Base-by-base conservation (phyloP, 2,329 filamentous ascomycete species). In the Aspergillus terreus region DNA sequence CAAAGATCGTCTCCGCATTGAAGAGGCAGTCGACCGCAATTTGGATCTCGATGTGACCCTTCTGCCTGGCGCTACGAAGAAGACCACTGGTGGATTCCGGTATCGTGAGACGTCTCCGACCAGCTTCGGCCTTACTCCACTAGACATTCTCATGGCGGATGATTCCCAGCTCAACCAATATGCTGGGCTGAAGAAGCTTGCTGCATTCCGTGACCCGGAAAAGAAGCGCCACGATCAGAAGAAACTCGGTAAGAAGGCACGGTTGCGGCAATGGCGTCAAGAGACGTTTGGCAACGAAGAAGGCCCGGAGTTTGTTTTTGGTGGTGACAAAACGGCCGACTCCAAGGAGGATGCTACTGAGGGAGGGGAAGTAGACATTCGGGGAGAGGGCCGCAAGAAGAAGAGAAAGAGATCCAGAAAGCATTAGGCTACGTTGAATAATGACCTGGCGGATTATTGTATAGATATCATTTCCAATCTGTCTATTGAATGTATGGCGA, bases 101-200 rank as follows among this genome's bases (percentile, higher is more conserved):
- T 99, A 99, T 77, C 89, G 94, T 64, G 92, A 96, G 68, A 96
- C 92, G 2, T 95, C 90, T 0, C 92, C 94, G 1, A 86, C 87
- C 50, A 84, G 87, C 11, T 99, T 95, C 67, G 94, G 94, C 52
- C 84, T 99, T 65, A 95, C 90, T 0, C 79, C 92, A 1, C 83
- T 86, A 55, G 94, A 99, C 71, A 97, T 99, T 62, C 82, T 99
- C 32, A 90, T 95, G 59, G 90, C 92, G 0, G 87, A 87, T 42
- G 94, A 99, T 74, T 78, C 83, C 44, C 84, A 86, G 49, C 82
- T 99, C 58, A 99, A 99, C 71, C 81, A 92, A 58, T 99, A 87
- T 66, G 92, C 87, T 4, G 92, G 94, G 6, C 77, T 99, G 64
- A 99, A 99, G 81, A 97, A 96, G 76, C 82, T 96, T 53, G 92